Base-by-base conservation (phyloP, 768 basidiomycete genomes). In the Multifurca ochricompacta region DNA sequence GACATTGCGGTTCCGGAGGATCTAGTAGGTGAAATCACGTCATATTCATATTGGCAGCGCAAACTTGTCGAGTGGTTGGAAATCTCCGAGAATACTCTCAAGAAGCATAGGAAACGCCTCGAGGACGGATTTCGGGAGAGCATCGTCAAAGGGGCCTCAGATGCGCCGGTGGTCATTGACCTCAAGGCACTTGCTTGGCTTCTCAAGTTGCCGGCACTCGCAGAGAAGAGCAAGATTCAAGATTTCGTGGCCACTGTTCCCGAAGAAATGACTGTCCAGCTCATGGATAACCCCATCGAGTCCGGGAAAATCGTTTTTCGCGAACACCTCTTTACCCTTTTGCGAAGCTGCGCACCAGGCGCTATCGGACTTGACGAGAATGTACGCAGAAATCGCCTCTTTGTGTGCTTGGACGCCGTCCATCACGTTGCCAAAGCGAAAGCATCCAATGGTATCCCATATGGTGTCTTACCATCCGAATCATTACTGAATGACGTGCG, bases 331-430 rank as follows among this genome's bases (percentile, higher is more conserved):
- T 43, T 25, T 37, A 16, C 54, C 21, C 54, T 56, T 14, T 23
- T 56, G 3, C 54, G 37, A 21, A 54, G 54, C 18, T 54, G 54
- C 27, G 21, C 28, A 25, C 16, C 53, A 21, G 34, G n/a, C 28
- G 30, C 41, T 18, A 14, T 7, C 25, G 47, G 41, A 36, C 54
- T 49, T 16, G 16, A 43, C 16, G 47, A 43, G 35, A n/a, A 48
- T 16, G 27, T n/a, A 4, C 54, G 54, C 47, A 54, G 11, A 19
- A 19, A 8, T 13, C 54, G 54, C 7, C 54, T 56, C 30, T 16
- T 18, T 21, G 43, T 46, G 8, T 56, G 54, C 13, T 28, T 51
- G 37, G 31, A 51, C n/a, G 48, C 54, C 6, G 13, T 56, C n/a
- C 36, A 45, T 19, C 54, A n/a, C n/a, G 37, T 39, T 16, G 41